Evolutionary conservation across 192 early-diverging fungal genomes (phyloP), one percentile per base, ranked within the genome.

Genomic region (Rhizophagus sp.): DNA sequence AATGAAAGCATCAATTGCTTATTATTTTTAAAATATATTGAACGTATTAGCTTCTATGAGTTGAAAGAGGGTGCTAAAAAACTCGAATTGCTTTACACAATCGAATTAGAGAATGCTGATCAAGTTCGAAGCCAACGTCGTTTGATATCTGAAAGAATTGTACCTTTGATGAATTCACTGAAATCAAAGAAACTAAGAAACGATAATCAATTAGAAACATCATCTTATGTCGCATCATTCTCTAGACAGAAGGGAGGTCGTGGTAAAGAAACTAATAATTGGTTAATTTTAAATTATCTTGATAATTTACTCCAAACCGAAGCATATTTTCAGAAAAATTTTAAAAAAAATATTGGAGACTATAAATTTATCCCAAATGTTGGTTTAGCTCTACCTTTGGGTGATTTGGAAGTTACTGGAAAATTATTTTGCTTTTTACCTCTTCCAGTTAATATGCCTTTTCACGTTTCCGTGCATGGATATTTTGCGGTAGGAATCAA

Each of bases 381-480:
- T 12, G 85, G 83, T 3, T 30, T 86, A 5, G 84, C 85, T 13
- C 75, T 81, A 1, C 80, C 73, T 6, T 22, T 79, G 22, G 50
- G 80, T 3, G 33, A 65, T 2, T 9, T 22, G 1, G 22, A 62
- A 12, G 67, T 22, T 63, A 67, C 76, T 22, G 84, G 76, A 7
- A 24, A 75, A 0, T 47, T 86, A 41, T 86, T 85, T 30, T 86
- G 85, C 19, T 86, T 86, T 47, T 50, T 86, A 8, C 85, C 85
- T 22, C 83, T 86, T 44, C 75, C 80, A 4, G 74, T 82, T 11
- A 25, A 62, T 25, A 62, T 78, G 1, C 83, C 83, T 0, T 80
- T 85, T 25, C 83, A 64, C 0, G 85, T 85, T 11, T 83, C 84
- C 41, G 82, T 86, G 25, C 79, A 86, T 39, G 85, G 85, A 1